Percentiles rank a stretch among this genome's conserved stretches.
These are phyloP conservation scores for Pistacia atlantica DNA, from an alignment of 345 rosid genomes.

Conservation along the genomic window DNA sequence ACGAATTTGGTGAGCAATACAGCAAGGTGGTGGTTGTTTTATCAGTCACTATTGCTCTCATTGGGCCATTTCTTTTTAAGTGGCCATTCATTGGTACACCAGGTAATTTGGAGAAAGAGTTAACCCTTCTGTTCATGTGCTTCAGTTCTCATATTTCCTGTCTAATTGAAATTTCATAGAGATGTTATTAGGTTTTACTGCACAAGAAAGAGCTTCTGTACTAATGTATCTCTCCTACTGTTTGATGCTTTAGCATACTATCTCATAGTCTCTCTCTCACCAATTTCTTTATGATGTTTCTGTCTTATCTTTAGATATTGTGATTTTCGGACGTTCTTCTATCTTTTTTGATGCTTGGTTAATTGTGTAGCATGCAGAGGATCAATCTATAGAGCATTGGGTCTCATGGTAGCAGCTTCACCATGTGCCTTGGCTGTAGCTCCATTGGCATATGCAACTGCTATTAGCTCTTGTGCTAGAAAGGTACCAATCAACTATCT, in stretches of 20 bases:
- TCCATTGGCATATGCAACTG: constrained; percentile 97
- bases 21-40: constrained; percentile 88
- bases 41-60: constrained; percentile 72
- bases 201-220: neutral
- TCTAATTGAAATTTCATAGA: constrained; percentile 5
- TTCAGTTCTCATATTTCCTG: neutral
- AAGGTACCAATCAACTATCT: constrained; percentile 53
- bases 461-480: constrained; percentile 92
- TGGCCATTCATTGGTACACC: constrained; percentile 89
- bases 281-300: constrained; percentile 4
- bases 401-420: constrained; percentile 97
- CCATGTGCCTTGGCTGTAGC: constrained; percentile 99
- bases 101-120: constrained; percentile 49
- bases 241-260: constrained; percentile 12
- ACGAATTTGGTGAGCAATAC: constrained; percentile 92
- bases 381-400: constrained; percentile 89
- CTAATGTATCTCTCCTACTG: neutral
- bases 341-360: constrained; percentile 18
- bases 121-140: constrained; percentile 6
- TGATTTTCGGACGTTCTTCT: constrained; percentile 9
- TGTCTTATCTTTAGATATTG: neutral
- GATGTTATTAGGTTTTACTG: neutral
- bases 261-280: neutral
- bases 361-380: constrained; percentile 79
- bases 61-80: constrained; percentile 89